Conservation (phyloP, 768 basidiomycete species). For the Hypholoma fasciculare region DNA sequence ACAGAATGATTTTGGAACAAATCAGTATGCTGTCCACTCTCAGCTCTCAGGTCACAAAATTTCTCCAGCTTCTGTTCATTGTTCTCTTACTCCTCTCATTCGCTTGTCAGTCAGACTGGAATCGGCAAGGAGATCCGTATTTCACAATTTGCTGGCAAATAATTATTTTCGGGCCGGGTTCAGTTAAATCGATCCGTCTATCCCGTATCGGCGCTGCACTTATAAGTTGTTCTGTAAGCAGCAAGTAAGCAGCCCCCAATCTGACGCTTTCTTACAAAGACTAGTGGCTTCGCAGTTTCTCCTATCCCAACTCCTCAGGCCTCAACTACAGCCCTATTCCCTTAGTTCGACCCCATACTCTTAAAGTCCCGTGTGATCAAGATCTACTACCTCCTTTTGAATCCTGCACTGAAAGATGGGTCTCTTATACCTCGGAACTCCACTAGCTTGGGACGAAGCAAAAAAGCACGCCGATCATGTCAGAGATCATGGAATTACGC, state of each 20-base stretch:
- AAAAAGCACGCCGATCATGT: constrained; percentile 89
- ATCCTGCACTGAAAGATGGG: constrained; percentile 60
- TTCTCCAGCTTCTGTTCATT: too few relatives aligned
- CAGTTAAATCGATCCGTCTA: constrained; percentile 4
- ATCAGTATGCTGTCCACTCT: not conserved
- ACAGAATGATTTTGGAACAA: too few relatives aligned
- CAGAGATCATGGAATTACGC: constrained; percentile 88
- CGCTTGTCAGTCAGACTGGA: not conserved
- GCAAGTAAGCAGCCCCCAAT: constrained; percentile 1
- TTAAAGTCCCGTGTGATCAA: not conserved
- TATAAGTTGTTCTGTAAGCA: constrained; percentile 5
- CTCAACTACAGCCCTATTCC: not conserved
- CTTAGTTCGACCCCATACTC: not conserved
- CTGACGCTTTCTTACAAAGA: constrained; percentile 25
- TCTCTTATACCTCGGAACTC: constrained; percentile 89
- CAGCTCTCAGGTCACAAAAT: not conserved
- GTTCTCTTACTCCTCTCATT: too few relatives aligned
- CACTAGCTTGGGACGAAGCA: constrained; percentile 88
- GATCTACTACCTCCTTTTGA: constrained; percentile 1
- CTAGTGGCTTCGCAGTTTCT: constrained; percentile 8
- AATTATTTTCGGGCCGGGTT: constrained; percentile 19
- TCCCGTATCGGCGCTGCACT: constrained; percentile 5
- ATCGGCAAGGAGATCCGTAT: not conserved
- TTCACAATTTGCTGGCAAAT: not conserved
- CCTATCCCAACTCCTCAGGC: constrained; percentile 4